phyloP scores from a whole-genome alignment of 257 asterid species.

The Solanum arcanum region DNA sequence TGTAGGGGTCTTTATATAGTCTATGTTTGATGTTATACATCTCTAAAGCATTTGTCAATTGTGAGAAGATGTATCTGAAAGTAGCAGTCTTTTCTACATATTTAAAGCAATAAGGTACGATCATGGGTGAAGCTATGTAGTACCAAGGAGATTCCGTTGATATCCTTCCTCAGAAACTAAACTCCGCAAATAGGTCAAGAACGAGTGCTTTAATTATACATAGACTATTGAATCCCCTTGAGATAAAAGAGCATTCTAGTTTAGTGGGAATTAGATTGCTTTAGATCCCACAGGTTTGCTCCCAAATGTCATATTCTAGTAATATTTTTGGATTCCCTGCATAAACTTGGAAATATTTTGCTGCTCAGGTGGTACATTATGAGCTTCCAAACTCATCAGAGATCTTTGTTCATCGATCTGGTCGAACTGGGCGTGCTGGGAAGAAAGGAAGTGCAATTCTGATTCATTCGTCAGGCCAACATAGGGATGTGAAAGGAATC shows the following conservation, averaged over 20 bases:
- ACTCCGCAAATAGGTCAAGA: background rate
- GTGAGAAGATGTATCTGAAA: background rate
- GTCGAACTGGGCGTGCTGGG: conserved; percentile 21
- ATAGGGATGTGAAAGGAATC: conserved; percentile 12
- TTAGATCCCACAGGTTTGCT: background rate
- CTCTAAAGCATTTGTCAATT: background rate
- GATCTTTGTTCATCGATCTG: conserved; percentile 17
- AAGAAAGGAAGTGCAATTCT: conserved; percentile 16
- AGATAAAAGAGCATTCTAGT: background rate
- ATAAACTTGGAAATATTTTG: background rate
- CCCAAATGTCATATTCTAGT: background rate
- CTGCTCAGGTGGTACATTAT: conserved; percentile 49
- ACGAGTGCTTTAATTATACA: background rate
- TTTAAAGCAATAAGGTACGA: background rate
- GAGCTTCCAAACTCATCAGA: conserved; percentile 15
- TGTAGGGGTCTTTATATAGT: background rate
- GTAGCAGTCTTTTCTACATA: background rate
- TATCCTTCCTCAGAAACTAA: background rate
- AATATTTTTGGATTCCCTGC: background rate
- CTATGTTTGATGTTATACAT: background rate
- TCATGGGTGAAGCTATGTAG: background rate
- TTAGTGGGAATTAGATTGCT: background rate
- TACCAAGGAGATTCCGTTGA: background rate
- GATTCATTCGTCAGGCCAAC: conserved; percentile 5
- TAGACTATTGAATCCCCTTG: background rate